Evolutionary conservation across 345 rosid species (phyloP), one percentile per base, ranked within the genome.

Genomic region (Gossypium australe): DNA sequence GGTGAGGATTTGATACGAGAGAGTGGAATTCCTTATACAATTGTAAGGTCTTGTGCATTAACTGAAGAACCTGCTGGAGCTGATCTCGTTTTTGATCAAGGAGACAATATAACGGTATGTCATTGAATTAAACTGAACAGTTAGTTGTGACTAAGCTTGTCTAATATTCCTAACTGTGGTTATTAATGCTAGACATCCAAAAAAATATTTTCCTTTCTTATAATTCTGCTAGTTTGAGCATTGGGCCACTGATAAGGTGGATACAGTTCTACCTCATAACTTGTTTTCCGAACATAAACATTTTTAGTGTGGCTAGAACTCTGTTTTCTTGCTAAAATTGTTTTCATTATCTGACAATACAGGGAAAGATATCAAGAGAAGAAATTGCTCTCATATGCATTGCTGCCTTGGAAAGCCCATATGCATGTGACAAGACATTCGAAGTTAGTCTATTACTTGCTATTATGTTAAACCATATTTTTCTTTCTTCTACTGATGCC

Each of bases 21-120:
- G 57, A 92, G 98, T 58, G 97, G 97, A 78, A 86, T 94, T 29
- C 97, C 97, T 9, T 92, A 79, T 73, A 78, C 97, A 24, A 94
- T 94, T 76, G 89, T 94, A 62, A 83, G 98, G 84, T 97, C 98
- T 48, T 91, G 97, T 67, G 97, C 97, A 47, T 79, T 94, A 75
- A 92, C 98, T 16, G 97, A 92, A 84, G 98, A 92, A 82, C 98
- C 98, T 76, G 97, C 98, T 10, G 98, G 97, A 73, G 98, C 96
- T 20, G 94, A 91, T 79, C 95, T 94, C 77, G 87, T 94, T 49
- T 92, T 94, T 43, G 95, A 92, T 68, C 97, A 92, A 86, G 98
- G 97, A 81, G 98, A 92, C 86, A 87, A 91, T 78, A 88, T 92
- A 61, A 91, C 85, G 79, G 98, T 94, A 86, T 45, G 53, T n/a